Base-by-base conservation (phyloP, 2,329 filamentous ascomycete species). In the Trichoderma asperellum region DNA sequence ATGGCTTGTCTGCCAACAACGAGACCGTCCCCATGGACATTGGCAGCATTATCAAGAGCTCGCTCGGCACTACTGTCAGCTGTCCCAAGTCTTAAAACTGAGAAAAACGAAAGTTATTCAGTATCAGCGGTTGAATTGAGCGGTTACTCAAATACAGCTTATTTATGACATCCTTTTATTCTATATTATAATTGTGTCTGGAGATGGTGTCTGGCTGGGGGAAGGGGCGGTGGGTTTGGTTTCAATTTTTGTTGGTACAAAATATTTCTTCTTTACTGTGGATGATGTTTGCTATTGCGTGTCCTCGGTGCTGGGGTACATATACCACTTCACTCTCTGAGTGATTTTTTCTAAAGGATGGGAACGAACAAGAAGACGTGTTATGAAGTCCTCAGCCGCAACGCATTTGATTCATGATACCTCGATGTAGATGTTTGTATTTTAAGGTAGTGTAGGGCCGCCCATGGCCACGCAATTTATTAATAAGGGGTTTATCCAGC, bases 1-100 rank as follows among this genome's bases (percentile, higher is more conserved):
- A 84, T 21, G 86, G 87, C 27, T 83, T 91, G 32, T 80, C 79
- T 70, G 79, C 81, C 56, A 82, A 80, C 70, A 85, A 85, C 71
- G 81, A 86, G 75, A 84, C 82, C 53, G 77, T 89, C 60, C 75
- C 83, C 32, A 82, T 91, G 71, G 79, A 88, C 72, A 81, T 88
- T 57, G 81, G 80, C 47, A 72, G 76, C 16, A 83, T 85, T 11
- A 75, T 87, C 56, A 74, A 79, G 72, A 74, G 74, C 37, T 72
- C 72, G 16, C 70, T 82, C 32, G 71, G 40, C 24, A 55, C 53
- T 11, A 47, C 59, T 18, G 21, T 70, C 14, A 34, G 49, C 35
- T 70, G 69, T 55, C 3, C 58, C 29, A 68, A 52, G 47, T 64
- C 32, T 56, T 59, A 66, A 40, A 56, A 11, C 14, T 27, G 40